Conservation (phyloP, 2,329 filamentous ascomycete species). For the Phyllosticta capitalensis region DNA sequence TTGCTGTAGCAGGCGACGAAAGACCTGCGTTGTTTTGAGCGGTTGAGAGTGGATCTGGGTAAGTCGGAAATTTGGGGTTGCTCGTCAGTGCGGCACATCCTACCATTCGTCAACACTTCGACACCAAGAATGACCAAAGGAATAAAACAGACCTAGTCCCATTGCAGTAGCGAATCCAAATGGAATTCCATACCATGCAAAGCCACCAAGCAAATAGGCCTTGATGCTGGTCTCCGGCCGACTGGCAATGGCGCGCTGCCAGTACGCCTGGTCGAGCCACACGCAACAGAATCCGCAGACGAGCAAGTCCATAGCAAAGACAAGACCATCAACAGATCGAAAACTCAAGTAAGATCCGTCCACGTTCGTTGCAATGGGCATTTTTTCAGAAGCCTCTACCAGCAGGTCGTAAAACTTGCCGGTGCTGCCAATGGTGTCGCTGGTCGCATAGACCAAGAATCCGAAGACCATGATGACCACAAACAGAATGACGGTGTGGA, state of each 20-base stretch:
- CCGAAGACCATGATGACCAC: slow-evolving; percentile 42
- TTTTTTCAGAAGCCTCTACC: slow-evolving; percentile 32
- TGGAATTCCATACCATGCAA: slow-evolving; percentile 30
- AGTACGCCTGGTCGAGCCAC: slow-evolving; percentile 13
- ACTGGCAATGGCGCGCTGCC: slow-evolving; percentile 44
- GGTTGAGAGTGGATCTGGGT: slow-evolving; percentile 34
- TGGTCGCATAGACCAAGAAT: slow-evolving; percentile 37
- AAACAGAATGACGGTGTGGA: slow-evolving; percentile 46
- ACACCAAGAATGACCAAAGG: slow-evolving; percentile 22
- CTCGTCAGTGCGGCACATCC: slow-evolving; percentile 41
- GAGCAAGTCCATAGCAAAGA: slow-evolving; percentile 42
- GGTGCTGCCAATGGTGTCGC: slow-evolving; percentile 39
- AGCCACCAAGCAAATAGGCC: slow-evolving; percentile 41
- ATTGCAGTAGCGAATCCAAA: slow-evolving; percentile 29
- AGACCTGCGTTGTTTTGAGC: slow-evolving; percentile 28
- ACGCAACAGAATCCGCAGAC: slow-evolving; percentile 10
- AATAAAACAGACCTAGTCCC: slow-evolving; percentile 26
- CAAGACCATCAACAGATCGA: slow-evolving; percentile 43
- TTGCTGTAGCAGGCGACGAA: slow-evolving; percentile 30
- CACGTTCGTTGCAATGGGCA: slow-evolving; percentile 17
- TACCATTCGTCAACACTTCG: slow-evolving; percentile 37
- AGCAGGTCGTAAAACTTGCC: slow-evolving; percentile 39
- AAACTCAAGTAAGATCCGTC: slow-evolving; percentile 47
- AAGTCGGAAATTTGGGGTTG: slow-evolving; percentile 44
- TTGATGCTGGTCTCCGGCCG: slow-evolving; percentile 44